These are phyloP conservation scores for Phytophthora boehmeriae DNA, from an alignment of 352 stramenopile species.

Conservation along the genomic window DNA sequence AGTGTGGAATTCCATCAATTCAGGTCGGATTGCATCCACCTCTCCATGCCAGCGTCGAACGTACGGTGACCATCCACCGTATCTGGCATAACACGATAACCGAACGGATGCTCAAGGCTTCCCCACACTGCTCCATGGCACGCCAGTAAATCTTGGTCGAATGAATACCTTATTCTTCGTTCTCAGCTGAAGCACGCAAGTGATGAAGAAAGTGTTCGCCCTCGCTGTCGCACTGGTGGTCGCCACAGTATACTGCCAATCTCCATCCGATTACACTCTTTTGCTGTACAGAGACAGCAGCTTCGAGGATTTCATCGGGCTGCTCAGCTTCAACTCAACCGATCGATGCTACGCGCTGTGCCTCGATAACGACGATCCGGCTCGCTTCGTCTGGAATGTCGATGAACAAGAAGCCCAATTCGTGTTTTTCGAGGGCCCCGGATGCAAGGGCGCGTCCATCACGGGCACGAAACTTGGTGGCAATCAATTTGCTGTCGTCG, in stretches of 20 bases:
- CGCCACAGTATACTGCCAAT: neutral
- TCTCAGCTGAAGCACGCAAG: constrained; percentile 11
- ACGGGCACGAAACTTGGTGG: constrained; percentile 2
- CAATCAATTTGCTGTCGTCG: constrained; percentile 15
- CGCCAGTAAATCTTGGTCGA: too few species aligned
- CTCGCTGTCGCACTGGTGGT: neutral
- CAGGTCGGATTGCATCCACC: constrained; percentile 2
- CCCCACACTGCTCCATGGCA: too few species aligned
- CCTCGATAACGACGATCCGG: constrained; percentile 4
- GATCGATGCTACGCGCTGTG: constrained; percentile 29
- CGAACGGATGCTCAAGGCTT: neutral
- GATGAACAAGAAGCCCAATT: constrained; percentile 21
- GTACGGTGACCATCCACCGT: constrained; percentile 3
- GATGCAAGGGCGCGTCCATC: constrained; percentile 19
- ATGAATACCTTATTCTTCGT: constrained; percentile 14
- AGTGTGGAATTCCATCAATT: neutral
- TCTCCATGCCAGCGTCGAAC: neutral
- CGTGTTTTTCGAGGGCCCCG: constrained; percentile 21
- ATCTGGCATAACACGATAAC: constrained; percentile 8
- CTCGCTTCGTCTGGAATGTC: constrained; percentile 23
- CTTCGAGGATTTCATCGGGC: constrained; percentile 27
- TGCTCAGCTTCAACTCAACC: constrained; percentile 21
- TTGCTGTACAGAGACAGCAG: constrained; percentile 32
- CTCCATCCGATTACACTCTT: constrained; percentile 14
- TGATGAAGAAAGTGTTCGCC: constrained; percentile 9